Base-by-base conservation (phyloP, 805 yeast species). In the Suhomyces emberorum region DNA sequence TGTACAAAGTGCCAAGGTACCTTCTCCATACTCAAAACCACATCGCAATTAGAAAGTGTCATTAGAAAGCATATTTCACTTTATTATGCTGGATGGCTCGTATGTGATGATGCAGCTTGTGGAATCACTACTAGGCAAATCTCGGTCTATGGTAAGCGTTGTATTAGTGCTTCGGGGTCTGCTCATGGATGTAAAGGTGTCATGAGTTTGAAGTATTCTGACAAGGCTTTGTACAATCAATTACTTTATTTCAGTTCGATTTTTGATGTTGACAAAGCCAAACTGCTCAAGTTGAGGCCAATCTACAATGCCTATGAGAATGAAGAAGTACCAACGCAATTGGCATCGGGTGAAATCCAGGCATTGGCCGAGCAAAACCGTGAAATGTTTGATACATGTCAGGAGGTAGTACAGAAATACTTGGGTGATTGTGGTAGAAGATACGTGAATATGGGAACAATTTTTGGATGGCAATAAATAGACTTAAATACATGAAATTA, bases 11-110 rank as follows among this genome's bases (percentile, higher is more conserved):
- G 98, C 59, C 64, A 72, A 3, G 60, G 54, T 11, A 54, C 58
- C 0, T 61, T 91, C 34, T 55, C 80, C 0, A 58, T 75, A 10
- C 52, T 84, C 10, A 71, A 74, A 28, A 50, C 91, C 15, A 76
- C 82, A 5, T 61, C 82, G 8, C 97, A 88, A 57, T 59, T 93
- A 30, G 97, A 89, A 56, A 56, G 65, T n/a, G 65, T 77, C 32
- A 74, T 91, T 17, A 70, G 97, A 38, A 60, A 68, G 4, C 84
- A 80, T 45, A 79, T 91, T 33, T 72, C 88, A 0, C 55, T 70
- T 21, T 93, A 89, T 58, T 93, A 93, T 57, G 80, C 85, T n/a
- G 91, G 89, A 4, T 79, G 93, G 87, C 64, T 88, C 30, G 63
- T 59, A 0, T 93, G 99, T 65, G 95, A 85, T 57, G 97, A 93